These are phyloP conservation scores for Vickermania spadyakhi DNA, from an alignment of 208 protist genomes.

Conservation along the genomic window DNA sequence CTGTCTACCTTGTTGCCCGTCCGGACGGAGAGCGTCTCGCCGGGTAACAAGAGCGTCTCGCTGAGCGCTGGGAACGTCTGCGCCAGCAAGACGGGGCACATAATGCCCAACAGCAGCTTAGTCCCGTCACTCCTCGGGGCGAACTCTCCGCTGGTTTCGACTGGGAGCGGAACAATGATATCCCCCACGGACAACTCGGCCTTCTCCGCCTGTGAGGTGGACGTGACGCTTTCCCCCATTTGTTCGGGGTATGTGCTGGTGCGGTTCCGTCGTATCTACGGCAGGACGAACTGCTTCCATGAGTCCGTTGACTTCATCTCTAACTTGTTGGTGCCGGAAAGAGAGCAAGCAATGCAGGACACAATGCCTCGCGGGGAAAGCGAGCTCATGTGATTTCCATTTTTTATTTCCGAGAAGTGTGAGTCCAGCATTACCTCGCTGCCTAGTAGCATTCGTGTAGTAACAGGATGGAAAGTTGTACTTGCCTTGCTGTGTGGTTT, in stretches of 20 bases:
- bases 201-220: slow-evolving; percentile 38
- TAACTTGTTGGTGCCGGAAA: slow-evolving; percentile 55
- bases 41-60: neutral
- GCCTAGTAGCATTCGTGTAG: too few species aligned
- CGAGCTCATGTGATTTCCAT: slow-evolving; percentile 57
- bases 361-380: slow-evolving; percentile 77
- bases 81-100: neutral
- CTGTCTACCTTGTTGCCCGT: too few species aligned
- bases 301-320: slow-evolving; percentile 78
- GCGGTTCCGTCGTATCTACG: slow-evolving; percentile 69
- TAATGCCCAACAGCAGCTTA: neutral
- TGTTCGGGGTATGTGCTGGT: slow-evolving; percentile 73
- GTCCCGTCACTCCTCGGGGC: neutral
- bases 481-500: too few species aligned
- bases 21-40: too few species aligned
- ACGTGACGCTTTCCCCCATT: slow-evolving; percentile 67
- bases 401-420: neutral
- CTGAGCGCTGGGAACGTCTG: neutral
- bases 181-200: neutral
- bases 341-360: slow-evolving; percentile 76
- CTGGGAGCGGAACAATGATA: neutral
- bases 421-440: too few species aligned
- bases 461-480: too few species aligned
- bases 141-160: neutral
- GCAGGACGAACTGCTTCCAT: slow-evolving; percentile 78